Evolutionary conservation across 1,284 basidiomycete species (phyloP).

Genomic region (Ceratobasidium sp.): DNA sequence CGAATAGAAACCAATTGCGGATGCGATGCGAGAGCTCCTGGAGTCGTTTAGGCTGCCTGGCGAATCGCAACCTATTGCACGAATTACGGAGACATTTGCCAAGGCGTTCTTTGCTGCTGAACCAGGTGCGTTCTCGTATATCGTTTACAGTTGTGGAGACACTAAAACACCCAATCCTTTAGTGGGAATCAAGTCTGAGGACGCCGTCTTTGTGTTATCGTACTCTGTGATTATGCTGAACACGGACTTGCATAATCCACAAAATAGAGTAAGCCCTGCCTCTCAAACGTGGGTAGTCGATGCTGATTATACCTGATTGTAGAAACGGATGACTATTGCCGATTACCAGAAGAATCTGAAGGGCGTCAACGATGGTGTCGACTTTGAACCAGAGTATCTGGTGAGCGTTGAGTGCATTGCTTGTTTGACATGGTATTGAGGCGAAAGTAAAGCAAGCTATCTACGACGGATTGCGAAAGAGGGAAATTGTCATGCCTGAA

Average conservation of each 20-base stretch:
- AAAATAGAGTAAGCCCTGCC: conserved; percentile 78
- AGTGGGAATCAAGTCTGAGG: conserved; percentile 92
- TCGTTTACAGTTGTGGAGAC: too few species aligned
- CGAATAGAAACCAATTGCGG: conserved; percentile 88
- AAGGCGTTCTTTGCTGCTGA: conserved; percentile 87
- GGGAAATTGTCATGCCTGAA: conserved; percentile 98
- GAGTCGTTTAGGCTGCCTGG: conserved; percentile 97
- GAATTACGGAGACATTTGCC: conserved; percentile 97
- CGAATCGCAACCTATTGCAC: conserved; percentile 93
- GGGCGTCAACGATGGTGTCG: conserved; percentile 89
- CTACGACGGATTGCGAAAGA: conserved; percentile 94
- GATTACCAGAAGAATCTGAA: conserved; percentile 94
- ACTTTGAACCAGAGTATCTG: conserved; percentile 90
- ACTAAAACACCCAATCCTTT: conserved; percentile 2
- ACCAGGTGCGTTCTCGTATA: conserved; percentile 73
- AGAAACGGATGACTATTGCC: conserved; percentile 97
- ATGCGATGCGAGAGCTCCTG: conserved; percentile 94
- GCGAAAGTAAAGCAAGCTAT: conserved; percentile 77
- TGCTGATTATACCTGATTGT: conserved; percentile 48
- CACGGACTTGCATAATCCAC: conserved; percentile 98
- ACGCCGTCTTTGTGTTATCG: conserved; percentile 94
- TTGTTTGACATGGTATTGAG: not conserved
- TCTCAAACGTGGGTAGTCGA: conserved; percentile 22
- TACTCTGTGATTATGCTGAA: conserved; percentile 99
- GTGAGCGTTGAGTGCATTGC: conserved; percentile 62